Conservation (phyloP, 1,284 basidiomycete genomes). For the Leccinum subrobustum region DNA sequence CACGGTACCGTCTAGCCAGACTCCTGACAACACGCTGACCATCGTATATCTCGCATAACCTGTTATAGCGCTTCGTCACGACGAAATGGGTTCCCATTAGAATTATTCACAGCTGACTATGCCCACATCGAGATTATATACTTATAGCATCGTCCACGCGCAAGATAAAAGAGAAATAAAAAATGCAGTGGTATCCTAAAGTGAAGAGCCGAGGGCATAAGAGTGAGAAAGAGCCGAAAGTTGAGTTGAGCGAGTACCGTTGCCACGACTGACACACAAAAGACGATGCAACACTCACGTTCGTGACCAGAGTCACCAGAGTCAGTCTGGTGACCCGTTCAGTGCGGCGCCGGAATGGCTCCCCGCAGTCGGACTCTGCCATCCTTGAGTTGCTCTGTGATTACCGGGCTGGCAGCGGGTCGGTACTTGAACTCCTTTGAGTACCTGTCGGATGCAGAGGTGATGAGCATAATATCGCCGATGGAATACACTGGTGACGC, state of each 20-base stretch:
- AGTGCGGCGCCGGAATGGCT: conserved; percentile 32
- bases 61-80: not conserved
- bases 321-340: not conserved
- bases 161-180: not conserved
- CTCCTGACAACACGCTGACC: not conserved
- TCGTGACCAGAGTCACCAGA: not conserved
- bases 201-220: not conserved
- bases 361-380: conserved; percentile 45
- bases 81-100: not conserved
- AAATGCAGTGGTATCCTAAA: not conserved
- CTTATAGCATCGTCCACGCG: not conserved
- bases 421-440: conserved; percentile 53
- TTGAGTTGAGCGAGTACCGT: not conserved
- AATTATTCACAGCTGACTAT: not conserved
- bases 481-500: not conserved
- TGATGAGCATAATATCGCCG: not conserved
- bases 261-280: not conserved
- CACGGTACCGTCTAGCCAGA: not conserved
- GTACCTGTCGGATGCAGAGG: conserved; percentile 37
- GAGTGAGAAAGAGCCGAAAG: not conserved
- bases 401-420: conserved; percentile 54
- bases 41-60: not conserved
- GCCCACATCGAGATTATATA: not conserved
- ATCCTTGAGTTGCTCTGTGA: conserved; percentile 49
- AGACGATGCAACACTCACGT: not conserved